A percentile compares a stretch with the other conserved stretches of the same genome.
Evolutionary conservation across 192 early-diverging fungal species (phyloP).

Genomic region (Glomus cerebriforme): DNA sequence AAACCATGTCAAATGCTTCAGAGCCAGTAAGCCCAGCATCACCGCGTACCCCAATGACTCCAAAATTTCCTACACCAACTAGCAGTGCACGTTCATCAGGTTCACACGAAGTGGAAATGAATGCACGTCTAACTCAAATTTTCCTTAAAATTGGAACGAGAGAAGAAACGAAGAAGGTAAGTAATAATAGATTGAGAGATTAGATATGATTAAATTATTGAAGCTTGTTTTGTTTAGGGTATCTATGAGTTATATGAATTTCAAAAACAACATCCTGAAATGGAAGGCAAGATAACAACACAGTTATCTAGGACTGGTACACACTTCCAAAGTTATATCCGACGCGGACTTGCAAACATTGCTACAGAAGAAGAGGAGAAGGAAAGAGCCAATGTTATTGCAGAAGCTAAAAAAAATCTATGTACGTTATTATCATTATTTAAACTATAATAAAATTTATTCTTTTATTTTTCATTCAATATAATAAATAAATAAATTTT

Average conservation of each 20-base stretch:
- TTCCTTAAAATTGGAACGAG: slow-evolving; percentile 72
- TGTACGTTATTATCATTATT: slow-evolving; percentile 29
- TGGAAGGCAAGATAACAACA: slow-evolving; percentile 61
- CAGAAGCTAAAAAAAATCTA: slow-evolving; percentile 22
- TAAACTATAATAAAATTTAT: no score
- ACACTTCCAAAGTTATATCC: slow-evolving; percentile 77
- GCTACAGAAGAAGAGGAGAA: slow-evolving; percentile 55
- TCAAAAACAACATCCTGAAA: slow-evolving; percentile 70
- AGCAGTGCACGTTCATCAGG: slow-evolving; percentile 33
- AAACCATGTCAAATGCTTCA: slow-evolving; percentile 16
- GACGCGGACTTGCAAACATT: slow-evolving; percentile 62
- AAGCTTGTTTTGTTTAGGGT: slow-evolving; percentile 47
- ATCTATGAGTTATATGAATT: slow-evolving; percentile 77
- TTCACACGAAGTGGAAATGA: slow-evolving; percentile 62
- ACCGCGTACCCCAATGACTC: slow-evolving; percentile 16
- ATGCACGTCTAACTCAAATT: slow-evolving; percentile 63
- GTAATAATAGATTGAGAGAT: not conserved
- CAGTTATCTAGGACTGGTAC: slow-evolving; percentile 62
- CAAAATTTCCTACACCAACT: slow-evolving; percentile 18
- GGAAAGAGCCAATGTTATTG: slow-evolving; percentile 9
- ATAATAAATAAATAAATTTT: no score
- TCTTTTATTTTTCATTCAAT: no score
- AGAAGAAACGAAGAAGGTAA: slow-evolving; percentile 67
- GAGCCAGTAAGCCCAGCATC: slow-evolving; percentile 27
- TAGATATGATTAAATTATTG: not conserved